phyloP scores from a whole-genome alignment of 768 basidiomycete genomes.

The Leccinum variicolor region DNA sequence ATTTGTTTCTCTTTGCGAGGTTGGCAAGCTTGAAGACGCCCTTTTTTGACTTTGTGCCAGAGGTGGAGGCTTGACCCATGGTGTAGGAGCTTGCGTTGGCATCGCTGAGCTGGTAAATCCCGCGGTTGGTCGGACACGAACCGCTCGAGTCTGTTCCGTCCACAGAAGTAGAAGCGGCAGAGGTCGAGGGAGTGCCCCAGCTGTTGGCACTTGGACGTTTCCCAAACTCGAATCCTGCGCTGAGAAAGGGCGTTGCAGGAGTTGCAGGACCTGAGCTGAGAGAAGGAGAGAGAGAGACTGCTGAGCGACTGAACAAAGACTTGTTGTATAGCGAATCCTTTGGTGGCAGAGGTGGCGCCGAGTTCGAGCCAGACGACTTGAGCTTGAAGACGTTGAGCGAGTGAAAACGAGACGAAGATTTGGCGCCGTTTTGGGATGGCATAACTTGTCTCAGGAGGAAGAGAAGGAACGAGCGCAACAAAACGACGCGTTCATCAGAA shows the following conservation, averaged over 20 bases:
- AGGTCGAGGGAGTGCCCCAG: conserved; percentile 15
- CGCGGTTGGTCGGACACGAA: conserved; percentile 14
- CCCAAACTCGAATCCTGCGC: background rate
- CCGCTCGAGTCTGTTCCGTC: conserved; percentile 28
- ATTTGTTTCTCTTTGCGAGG: conserved; percentile 34
- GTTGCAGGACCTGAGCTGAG: conserved; percentile 23
- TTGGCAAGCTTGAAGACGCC: conserved; percentile 36
- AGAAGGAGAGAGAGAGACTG: conserved; percentile 46
- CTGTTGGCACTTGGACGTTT: conserved; percentile 4
- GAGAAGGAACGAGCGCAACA: background rate
- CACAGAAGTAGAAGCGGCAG: conserved; percentile 12
- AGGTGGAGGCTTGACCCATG: conserved; percentile 1
- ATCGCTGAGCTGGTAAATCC: conserved; percentile 12
- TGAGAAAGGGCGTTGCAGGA: conserved; percentile 13
- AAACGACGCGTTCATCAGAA: conserved; percentile 1
- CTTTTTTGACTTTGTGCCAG: conserved; percentile 24
- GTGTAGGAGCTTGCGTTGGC: conserved; percentile 18
- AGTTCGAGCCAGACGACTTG: conserved; percentile 3
- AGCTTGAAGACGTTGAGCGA: conserved; percentile 43
- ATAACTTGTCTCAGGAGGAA: background rate
- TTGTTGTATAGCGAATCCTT: conserved; percentile 47
- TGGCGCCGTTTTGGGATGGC: conserved; percentile 4
- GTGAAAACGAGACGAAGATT: conserved; percentile 38
- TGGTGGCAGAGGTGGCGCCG: conserved; percentile 50
- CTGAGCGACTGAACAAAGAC: conserved; percentile 40